Base-by-base conservation (phyloP, 2,329 filamentous ascomycete species). In the Onygenales sp. region DNA sequence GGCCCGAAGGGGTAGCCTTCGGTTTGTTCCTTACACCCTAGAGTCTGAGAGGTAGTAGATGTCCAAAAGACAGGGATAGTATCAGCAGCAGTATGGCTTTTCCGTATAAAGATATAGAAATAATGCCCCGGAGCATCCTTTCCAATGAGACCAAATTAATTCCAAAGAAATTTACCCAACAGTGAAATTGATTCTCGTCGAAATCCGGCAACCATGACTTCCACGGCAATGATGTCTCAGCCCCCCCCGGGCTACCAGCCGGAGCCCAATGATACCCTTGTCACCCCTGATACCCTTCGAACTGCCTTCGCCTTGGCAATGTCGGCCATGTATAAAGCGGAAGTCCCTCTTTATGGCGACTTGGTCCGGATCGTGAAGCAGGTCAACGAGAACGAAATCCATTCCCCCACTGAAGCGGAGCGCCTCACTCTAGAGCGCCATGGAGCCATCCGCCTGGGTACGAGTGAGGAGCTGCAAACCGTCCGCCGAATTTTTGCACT, bases 371-470 rank as follows among this genome's bases (percentile, higher is more conserved):
- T 69, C n/a, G 67, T 69, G 10, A 57, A 56, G 51, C 52, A 64
- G 49, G 63, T 62, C 40, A 63, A 69, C 51, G 56, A 61, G 32
- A 52, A 58, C 39, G 55, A 57, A 6, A 33, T 65, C 6, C 55
- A 59, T 36, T 32, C 45, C 32, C 57, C 49, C 33, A 49, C 59
- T n/a, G 39, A 54, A 13, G 42, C 31, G 27, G 57, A 56, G 39
- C 57, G 64, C 17, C 62, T 66, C 37, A 61, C 63, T 8, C 56
- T 71, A 0, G 70, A 71, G 56, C 56, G 68, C 42, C 76, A 79
- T 46, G 77, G 76, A 2, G 77, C 77, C 2, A 77, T 79, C 40
- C 68, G 76, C 0, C 67, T 79, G 0, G 76, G 77, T 3, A 77
- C 72, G 0, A 49, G 67, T 0, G 52, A 69, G 8, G 77, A 79